phyloP scores from a whole-genome alignment of 345 rosid genomes.

The Salix suchowensis region DNA sequence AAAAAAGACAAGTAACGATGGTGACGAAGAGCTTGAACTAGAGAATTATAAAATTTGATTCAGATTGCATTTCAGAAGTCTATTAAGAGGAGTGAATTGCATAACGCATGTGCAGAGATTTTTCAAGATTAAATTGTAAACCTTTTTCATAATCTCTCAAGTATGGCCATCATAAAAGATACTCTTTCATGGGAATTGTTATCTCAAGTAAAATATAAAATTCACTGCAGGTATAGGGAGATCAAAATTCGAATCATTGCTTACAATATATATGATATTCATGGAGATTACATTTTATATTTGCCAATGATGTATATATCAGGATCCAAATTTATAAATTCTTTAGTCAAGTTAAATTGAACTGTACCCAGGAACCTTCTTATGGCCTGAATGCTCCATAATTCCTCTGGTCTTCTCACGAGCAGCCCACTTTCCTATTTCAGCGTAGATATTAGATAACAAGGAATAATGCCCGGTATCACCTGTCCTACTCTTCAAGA shows the following conservation, averaged over 20 bases:
- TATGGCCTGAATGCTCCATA: conserved; percentile 40
- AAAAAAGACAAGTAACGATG: neutral
- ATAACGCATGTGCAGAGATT: neutral
- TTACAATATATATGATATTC: neutral
- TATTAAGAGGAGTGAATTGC: neutral
- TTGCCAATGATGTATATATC: conserved; percentile 3
- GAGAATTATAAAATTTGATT: neutral
- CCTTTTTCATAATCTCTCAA: neutral
- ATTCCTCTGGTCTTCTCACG: conserved; percentile 41
- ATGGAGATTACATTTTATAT: neutral
- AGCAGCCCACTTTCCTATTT: conserved; percentile 71
- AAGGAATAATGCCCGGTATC: conserved; percentile 70
- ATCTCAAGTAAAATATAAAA: neutral
- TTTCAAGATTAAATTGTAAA: neutral
- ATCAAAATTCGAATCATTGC: neutral
- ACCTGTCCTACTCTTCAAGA: conserved; percentile 35
- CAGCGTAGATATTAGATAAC: conserved; percentile 70
- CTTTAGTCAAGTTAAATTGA: conserved; percentile 22
- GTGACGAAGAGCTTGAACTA: neutral
- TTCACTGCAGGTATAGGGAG: neutral
- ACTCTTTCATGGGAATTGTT: neutral
- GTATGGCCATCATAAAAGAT: neutral
- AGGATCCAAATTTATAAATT: neutral
- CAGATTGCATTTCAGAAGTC: neutral
- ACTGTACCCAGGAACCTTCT: conserved; percentile 70